These are phyloP conservation scores for Nelumbo lutea DNA, from an alignment of 164 flowering plant genomes.

Conservation along the genomic window DNA sequence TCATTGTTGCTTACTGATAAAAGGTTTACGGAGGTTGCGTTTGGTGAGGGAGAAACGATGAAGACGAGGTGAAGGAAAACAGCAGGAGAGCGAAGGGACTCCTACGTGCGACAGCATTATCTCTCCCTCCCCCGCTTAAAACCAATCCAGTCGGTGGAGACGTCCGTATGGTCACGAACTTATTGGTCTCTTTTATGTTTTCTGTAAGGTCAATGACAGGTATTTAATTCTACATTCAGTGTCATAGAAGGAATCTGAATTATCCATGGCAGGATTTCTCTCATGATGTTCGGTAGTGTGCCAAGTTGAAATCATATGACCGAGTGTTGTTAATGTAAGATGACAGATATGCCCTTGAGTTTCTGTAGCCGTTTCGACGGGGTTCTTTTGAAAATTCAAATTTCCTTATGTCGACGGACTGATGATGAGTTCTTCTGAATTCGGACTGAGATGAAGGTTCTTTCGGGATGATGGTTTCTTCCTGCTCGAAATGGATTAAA, in stretches of 20 bases:
- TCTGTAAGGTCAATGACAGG: background rate
- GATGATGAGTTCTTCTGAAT: too few species aligned
- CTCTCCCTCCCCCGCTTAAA: background rate
- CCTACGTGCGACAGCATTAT: conserved; percentile 34
- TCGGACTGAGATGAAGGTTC: too few species aligned
- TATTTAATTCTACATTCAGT: too few species aligned
- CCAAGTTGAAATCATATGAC: too few species aligned
- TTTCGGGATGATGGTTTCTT: background rate
- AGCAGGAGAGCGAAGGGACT: conserved; percentile 10
- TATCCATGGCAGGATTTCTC: background rate
- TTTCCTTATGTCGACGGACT: too few species aligned
- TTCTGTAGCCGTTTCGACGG: too few species aligned
- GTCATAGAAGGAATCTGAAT: background rate
- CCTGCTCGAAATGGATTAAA: conserved; percentile 7
- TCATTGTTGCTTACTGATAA: background rate
- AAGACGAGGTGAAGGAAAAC: conserved; percentile 13
- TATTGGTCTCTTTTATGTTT: background rate
- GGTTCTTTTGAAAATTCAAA: too few species aligned
- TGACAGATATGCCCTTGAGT: too few species aligned
- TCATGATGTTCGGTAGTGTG: too few species aligned
- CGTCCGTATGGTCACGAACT: too few species aligned
- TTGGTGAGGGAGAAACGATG: background rate
- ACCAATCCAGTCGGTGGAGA: too few species aligned
- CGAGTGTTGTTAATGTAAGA: too few species aligned
- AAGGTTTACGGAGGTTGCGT: background rate